These are phyloP conservation scores for Talaromyces stipitatus DNA, from an alignment of 495 filamentous ascomycete species.

Conservation along the genomic window DNA sequence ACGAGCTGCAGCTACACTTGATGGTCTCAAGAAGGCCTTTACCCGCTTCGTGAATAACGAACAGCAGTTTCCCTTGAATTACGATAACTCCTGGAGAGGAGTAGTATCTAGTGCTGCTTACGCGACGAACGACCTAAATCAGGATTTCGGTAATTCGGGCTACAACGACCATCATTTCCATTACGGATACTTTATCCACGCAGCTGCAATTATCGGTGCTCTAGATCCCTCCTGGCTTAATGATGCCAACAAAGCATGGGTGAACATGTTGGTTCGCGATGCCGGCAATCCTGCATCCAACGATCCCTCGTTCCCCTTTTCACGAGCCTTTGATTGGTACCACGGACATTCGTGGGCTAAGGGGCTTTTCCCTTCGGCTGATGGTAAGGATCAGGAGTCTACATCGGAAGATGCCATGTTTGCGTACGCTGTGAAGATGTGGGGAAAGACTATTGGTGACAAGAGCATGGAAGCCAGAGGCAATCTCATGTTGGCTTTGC, in stretches of 20 bases:
- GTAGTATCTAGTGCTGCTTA: constrained; percentile 78
- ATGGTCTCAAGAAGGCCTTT: constrained; percentile 67
- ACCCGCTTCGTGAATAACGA: constrained; percentile 66
- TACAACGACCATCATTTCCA: constrained; percentile 99
- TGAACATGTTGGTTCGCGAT: constrained; percentile 73
- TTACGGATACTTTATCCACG: constrained; percentile 79
- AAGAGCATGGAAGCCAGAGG: constrained; percentile 76
- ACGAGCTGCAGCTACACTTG: constrained; percentile 54
- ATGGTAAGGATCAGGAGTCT: constrained; percentile 90
- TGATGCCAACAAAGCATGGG: constrained; percentile 63
- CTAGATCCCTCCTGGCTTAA: constrained; percentile 72
- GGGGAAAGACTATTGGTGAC: constrained; percentile 72
- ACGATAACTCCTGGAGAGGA: constrained; percentile 79
- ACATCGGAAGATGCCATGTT: constrained; percentile 87
- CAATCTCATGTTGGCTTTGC: constrained; percentile 75
- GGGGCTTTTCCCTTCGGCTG: constrained; percentile 82
- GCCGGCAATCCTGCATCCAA: constrained; percentile 63
- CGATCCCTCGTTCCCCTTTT: constrained; percentile 78
- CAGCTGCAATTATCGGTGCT: constrained; percentile 76
- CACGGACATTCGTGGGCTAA: constrained; percentile 96
- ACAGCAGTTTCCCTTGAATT: constrained; percentile 72
- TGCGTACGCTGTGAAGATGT: constrained; percentile 88
- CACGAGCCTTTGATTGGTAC: constrained; percentile 87
- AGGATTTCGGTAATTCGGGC: constrained; percentile 74
- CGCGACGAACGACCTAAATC: constrained; percentile 57